Evolutionary conservation across 2,329 filamentous ascomycete species (phyloP), one percentile per base, ranked within the genome.

Genomic region (Cladobotryum mycophilum): DNA sequence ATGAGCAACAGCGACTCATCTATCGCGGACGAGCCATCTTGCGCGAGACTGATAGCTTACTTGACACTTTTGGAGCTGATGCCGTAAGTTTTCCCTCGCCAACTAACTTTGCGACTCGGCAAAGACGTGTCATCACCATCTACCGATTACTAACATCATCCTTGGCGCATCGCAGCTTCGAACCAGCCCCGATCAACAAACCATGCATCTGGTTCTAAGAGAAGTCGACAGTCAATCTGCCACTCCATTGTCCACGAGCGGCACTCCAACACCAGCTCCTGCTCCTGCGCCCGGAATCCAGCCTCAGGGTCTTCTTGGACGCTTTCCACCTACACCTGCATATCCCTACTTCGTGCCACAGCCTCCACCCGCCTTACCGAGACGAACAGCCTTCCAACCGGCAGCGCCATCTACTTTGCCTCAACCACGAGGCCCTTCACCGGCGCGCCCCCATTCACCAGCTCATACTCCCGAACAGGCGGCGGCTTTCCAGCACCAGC

Each of bases 1-100:
- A 81, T 53, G 73, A 80, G 34, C 71, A 76, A 34, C 79, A 84
- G 61, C 73, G 81, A 40, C 66, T 85, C 52, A 85, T 85, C 36
- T 76, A 84, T 58, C 72, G 77, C 40, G 82, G 82, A 1, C 76
- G 80, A 35, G 70, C 81, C 43, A 66, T 85, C 44, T 63, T 70
- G 30, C 74, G 74, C 45, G 79, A 83, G 36, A 66, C 67, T 11
- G 78, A 82, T 51, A 82, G 75, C 14, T 68, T 85, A 66, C 60
- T 73, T 20, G 74, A 80, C 36, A 65, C 84, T 3, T 79, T 85
- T 60, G 80, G 81, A 3, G 67, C 73, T 50, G 75, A 80, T 53
- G 65, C 70, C 48, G 79, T 82, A 69, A 56, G 74, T 60, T 35
- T 37, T 18, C 4, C 34, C 34, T 8, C 49, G 42, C 34, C 17